Percentiles rank a stretch among this genome's conserved stretches.
Evolutionary conservation across 176 grass and related monocot genomes (phyloP).

Genomic region (Dactylis glomerata): DNA sequence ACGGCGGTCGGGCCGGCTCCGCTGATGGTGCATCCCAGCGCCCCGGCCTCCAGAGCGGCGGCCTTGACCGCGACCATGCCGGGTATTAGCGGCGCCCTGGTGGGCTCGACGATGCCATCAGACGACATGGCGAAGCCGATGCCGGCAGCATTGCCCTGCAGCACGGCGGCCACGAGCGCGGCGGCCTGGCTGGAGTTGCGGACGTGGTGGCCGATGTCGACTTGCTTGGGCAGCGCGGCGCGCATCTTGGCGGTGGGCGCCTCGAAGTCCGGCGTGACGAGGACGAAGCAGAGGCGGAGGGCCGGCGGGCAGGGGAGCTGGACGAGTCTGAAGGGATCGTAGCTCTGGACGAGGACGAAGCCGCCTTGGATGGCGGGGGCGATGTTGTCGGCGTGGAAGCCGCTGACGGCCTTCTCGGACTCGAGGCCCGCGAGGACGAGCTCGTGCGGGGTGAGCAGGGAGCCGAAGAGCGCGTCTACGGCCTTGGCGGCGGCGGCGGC

Average conservation of each 20-base stretch:
- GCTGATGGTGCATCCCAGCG: not conserved
- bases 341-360: not conserved
- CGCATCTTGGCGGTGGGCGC: not conserved
- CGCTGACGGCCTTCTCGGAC: conserved; percentile 5
- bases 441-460: not conserved
- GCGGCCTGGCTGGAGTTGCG: not conserved
- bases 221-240: not conserved
- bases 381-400: not conserved
- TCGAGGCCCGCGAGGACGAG: not conserved
- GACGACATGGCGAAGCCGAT: not conserved
- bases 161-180: not conserved
- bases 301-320: not conserved
- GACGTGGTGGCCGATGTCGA: not conserved
- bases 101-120: not conserved
- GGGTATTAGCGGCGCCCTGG: not conserved
- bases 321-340: not conserved
- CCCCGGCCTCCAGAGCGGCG: not conserved
- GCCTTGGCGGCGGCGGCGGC: not conserved
- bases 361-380: not conserved
- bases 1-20: not conserved
- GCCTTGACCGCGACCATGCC: not conserved
- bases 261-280: not conserved
- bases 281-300: not conserved
- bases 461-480: not conserved
- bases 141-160: not conserved